Evolutionary conservation across 2,329 filamentous ascomycete genomes (phyloP), one percentile per base, ranked within the genome.

Genomic region (Aspergillus ruber): DNA sequence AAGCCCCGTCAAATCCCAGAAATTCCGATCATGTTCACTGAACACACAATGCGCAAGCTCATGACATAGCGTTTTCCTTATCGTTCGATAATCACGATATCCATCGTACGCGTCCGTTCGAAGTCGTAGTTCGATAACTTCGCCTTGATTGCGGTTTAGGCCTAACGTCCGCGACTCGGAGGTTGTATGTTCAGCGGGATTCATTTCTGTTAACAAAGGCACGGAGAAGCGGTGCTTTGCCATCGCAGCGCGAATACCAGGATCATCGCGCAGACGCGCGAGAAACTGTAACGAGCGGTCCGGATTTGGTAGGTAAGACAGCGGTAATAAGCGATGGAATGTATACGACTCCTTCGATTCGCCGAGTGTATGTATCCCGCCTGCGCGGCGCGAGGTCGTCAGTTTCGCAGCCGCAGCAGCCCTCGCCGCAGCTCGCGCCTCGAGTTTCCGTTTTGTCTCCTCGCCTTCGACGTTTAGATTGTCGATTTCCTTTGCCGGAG

Each of bases 91-190:
- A 64, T 96, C 89, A 33, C 93, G 75, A 62, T 95, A 97, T 1
- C 93, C 93, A 65, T 95, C 90, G 64, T 93, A 89, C 2, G 87
- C 88, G 70, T 98, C 93, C 1, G 93, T 97, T n/a, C 93, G 77
- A 32, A 98, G 71, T 0, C 93, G 77, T 51, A 98, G 70, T 74
- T 97, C 90, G 48, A 98, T 95, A 1, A 89, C 88, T 66, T 95
- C 86, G 50, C 93, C 93, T 2, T 76, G 70, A 63, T 97, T 96
- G 9, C 89, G 77, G 64, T 98, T 98, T 36, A 97, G 67, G 0
- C 93, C 93, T 0, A 97, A 71, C 1, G 88, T 90, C 40, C 88
- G 79, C 43, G 83, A 83, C n/a, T 93, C 85, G 60, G 88, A 85
- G 3, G 81, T 87, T 0, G 90, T 96, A 67, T 96, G 83, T 56